A percentile compares a stretch with the other conserved stretches of the same genome.
Evolutionary conservation across 1,139 yeast genomes (phyloP).

Genomic region (Hyphopichia pseudoburtonii): DNA sequence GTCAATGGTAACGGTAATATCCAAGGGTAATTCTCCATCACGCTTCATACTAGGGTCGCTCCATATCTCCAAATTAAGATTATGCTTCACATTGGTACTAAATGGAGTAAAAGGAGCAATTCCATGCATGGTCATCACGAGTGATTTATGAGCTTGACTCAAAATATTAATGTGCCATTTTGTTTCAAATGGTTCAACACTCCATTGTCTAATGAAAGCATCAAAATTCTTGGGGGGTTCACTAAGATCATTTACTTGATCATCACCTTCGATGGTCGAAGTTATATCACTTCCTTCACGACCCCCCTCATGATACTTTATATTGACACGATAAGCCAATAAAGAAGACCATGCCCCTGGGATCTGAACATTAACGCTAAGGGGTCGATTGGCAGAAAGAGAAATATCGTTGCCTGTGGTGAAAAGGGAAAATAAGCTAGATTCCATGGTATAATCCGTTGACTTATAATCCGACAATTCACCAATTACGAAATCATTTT

Average conservation of each 20-base stretch:
- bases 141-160: conserved; percentile 18
- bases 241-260: background rate
- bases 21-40: conserved; percentile 24
- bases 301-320: conserved; percentile 19
- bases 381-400: conserved; percentile 46
- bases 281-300: no score
- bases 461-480: conserved; percentile 25
- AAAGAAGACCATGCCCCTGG: conserved; percentile 64
- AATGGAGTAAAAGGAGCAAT: conserved; percentile 78
- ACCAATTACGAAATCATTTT: conserved; percentile 39
- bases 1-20: conserved; percentile 39
- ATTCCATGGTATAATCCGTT: conserved; percentile 25
- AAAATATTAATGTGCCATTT: conserved; percentile 67
- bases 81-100: conserved; percentile 17
- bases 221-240: conserved; percentile 35
- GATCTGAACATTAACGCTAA: conserved; percentile 48
- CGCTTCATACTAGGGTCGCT: conserved; percentile 19
- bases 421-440: conserved; percentile 32
- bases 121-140: conserved; percentile 60
- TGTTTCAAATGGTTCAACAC: conserved; percentile 67
- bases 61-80: conserved; percentile 47
- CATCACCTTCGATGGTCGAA: conserved; percentile 14
- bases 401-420: conserved; percentile 36
- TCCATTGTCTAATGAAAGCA: conserved; percentile 70
- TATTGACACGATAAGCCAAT: conserved; percentile 49